Evolutionary conservation across 75 land plant species (phyloP), one percentile per base, ranked within the genome.

Genomic region (Chamaecyparis obtusa): DNA sequence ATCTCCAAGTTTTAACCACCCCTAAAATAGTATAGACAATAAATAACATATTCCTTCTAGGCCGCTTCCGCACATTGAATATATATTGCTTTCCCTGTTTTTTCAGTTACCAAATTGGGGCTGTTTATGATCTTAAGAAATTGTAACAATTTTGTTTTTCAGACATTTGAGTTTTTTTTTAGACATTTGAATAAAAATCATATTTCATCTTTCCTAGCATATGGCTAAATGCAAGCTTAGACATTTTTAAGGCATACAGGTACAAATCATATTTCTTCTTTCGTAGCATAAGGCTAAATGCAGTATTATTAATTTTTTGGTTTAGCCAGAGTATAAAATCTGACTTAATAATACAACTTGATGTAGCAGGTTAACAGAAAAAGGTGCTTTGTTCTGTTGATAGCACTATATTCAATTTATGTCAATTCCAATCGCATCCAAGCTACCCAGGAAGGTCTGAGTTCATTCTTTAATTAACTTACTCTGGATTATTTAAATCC

Each of bases 391-490:
- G n/a, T 44, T 80, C 8, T 80, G 44, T 80, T 11, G 51, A 43
- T 44, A 80, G 51, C 30, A 80, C 30, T 80, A 80, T 10, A 27
- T 43, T 80, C 83, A 11, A 80, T 44, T 44, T 9, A 24, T 80
- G 83, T 44, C 21, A 27, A 44, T 44, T 44, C 30, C n/a, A 44
- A 27, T 80, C 83, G 44, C 51, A 24, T 44, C 83, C 83, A 80
- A 80, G 83, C 83, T 80, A 80, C 83, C 44, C 49, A 15, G 27
- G 83, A 80, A 80, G 83, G 83, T 80, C 2, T 27, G 83, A 36
- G 6, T 24, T 80, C 3, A 80, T 43, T 80, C n/a, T 21, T 21
- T 39, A 41, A 9, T 9, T 44, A 37, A 24, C 35, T 44, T 41
- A 79, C 49, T 79, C 21, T 80, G 7, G 2, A 7, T 37, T 43